Evolutionary conservation across 78 protist species (phyloP).

Genomic region (Dictyostelium discoideum): DNA sequence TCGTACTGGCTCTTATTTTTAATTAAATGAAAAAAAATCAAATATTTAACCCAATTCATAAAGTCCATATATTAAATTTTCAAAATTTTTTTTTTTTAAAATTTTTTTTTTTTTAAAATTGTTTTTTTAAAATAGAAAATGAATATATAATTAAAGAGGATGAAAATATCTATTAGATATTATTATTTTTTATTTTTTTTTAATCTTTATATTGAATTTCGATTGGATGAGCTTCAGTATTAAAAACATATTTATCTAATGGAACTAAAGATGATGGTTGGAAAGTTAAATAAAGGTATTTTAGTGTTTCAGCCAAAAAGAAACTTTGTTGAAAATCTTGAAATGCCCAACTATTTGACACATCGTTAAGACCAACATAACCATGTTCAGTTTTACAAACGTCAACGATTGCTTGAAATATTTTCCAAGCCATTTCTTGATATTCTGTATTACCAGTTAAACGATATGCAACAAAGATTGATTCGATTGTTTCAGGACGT

Average conservation of each 20-base stretch:
- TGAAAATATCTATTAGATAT: neutral
- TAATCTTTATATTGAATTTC: constrained; percentile 1
- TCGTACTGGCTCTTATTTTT: neutral
- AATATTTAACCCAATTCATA: no score
- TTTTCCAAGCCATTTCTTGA: constrained; percentile 91
- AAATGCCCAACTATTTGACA: neutral
- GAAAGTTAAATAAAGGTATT: constrained; percentile 90
- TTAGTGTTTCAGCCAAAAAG: constrained; percentile 95
- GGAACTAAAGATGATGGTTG: constrained; percentile 80
- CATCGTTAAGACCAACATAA: constrained; percentile 73
- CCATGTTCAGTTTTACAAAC: constrained; percentile 73
- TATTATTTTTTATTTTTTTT: neutral
- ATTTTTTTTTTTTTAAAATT: no score
- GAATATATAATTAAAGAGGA: no score
- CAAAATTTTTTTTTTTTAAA: no score
- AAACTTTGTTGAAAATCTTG: constrained; percentile 86
- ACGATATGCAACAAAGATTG: constrained; percentile 81
- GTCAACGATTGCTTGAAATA: constrained; percentile 85
- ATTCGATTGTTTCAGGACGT: constrained; percentile 94
- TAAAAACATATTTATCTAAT: constrained; percentile 93
- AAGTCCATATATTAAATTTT: no score
- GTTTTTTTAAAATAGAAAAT: no score
- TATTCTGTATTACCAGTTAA: constrained; percentile 83
- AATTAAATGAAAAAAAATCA: neutral
- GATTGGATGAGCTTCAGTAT: constrained; percentile 97